Conservation (phyloP, 352 stramenopile genomes). For the Phytophthora vignae region DNA sequence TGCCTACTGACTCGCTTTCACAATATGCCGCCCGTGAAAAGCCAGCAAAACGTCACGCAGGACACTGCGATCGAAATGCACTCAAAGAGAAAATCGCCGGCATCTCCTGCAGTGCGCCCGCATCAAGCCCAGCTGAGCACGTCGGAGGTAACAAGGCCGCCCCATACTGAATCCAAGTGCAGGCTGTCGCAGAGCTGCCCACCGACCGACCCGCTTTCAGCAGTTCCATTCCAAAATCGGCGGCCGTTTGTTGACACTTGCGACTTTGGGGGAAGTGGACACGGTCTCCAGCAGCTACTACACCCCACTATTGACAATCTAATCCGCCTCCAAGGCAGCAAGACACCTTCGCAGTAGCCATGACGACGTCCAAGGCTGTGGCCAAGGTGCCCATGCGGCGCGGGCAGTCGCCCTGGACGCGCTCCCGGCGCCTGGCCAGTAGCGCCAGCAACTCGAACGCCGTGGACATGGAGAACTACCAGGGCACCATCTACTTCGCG, state of each 20-base stretch:
- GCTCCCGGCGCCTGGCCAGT: slow-evolving; percentile 38
- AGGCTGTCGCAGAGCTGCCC: slow-evolving; percentile 19
- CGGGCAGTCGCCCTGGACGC: slow-evolving; percentile 12
- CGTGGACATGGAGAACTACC: slow-evolving; percentile 60
- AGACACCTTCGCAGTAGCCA: neutral
- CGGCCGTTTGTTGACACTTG: neutral
- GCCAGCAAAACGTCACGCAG: slow-evolving; percentile 13
- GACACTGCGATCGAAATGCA: slow-evolving; percentile 28
- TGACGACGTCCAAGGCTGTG: slow-evolving; percentile 14
- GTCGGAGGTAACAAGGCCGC: neutral
- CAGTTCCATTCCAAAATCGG: neutral
- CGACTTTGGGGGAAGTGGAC: slow-evolving; percentile 22
- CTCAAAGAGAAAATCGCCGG: slow-evolving; percentile 27
- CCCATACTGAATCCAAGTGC: slow-evolving; percentile 16
- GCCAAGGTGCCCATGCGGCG: slow-evolving; percentile 31
- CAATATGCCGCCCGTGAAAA: too few relatives aligned
- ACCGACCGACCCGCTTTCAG: neutral
- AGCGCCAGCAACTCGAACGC: slow-evolving; percentile 42
- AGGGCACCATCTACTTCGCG: slow-evolving; percentile 72
- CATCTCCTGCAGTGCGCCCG: neutral
- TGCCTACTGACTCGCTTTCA: neutral
- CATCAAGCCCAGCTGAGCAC: slow-evolving; percentile 12
- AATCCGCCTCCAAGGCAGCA: neutral
- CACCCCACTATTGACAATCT: slow-evolving; percentile 8
- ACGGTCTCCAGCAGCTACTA: slow-evolving; percentile 7